Conservation (phyloP, 768 basidiomycete species). For the Boletus fagicola region DNA sequence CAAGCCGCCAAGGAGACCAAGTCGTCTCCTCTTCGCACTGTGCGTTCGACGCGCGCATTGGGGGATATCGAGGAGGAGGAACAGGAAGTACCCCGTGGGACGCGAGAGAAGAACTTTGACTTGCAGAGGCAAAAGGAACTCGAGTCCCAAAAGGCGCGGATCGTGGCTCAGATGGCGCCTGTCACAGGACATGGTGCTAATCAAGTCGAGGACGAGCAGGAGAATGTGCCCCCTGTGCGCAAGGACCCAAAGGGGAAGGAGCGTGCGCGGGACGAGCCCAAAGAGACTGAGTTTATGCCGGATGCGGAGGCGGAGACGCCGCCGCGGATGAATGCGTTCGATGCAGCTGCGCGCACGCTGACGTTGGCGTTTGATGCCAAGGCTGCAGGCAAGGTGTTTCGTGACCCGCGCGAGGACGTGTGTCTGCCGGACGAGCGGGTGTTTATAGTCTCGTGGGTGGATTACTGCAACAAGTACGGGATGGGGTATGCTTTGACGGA, state of each 20-base stretch:
- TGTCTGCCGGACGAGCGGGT: constrained; percentile 66
- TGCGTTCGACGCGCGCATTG: constrained; percentile 40
- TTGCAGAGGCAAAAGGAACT: constrained; percentile 64
- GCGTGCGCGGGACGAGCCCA: constrained; percentile 24
- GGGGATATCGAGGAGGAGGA: constrained; percentile 49
- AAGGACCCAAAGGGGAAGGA: constrained; percentile 35
- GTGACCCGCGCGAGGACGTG: constrained; percentile 56
- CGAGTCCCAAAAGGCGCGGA: constrained; percentile 88
- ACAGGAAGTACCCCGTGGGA: constrained; percentile 39
- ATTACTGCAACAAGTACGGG: constrained; percentile 99
- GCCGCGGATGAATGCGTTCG: constrained; percentile 56
- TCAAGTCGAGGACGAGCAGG: constrained; percentile 35
- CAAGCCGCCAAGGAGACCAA: constrained; percentile 51
- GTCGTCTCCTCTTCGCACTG: constrained; percentile 52
- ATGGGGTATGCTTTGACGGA: constrained; percentile 98
- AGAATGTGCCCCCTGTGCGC: constrained; percentile 33
- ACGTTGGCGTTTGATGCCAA: constrained; percentile 67
- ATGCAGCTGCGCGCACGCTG: constrained; percentile 55
- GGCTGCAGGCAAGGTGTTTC: constrained; percentile 60
- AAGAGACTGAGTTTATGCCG: constrained; percentile 11
- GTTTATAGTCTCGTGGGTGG: constrained; percentile 98
- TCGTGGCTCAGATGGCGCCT: constrained; percentile 91
- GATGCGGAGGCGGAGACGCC: constrained; percentile 26
- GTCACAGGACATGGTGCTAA: constrained; percentile 25
- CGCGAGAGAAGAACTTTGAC: constrained; percentile 40